phyloP scores from a whole-genome alignment of 371 early-diverging fungal species.

The Dinochytrium kinnereticum region DNA sequence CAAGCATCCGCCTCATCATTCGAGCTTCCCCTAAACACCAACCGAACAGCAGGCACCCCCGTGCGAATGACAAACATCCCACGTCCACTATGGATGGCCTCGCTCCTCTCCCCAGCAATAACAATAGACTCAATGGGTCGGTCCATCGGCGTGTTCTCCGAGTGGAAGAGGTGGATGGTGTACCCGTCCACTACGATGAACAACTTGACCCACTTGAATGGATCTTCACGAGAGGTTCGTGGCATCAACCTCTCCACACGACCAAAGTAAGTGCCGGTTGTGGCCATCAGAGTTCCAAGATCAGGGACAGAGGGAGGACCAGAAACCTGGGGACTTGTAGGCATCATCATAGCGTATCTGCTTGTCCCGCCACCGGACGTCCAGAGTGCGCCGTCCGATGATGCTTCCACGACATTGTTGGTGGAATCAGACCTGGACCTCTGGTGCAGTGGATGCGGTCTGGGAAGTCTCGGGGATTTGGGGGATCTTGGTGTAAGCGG shows the following conservation, averaged over 20 bases:
- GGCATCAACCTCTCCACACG: neutral
- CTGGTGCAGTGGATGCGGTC: no score
- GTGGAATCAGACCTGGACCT: no score
- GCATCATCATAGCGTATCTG: neutral
- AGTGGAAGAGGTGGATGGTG: neutral
- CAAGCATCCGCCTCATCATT: constrained; percentile 11
- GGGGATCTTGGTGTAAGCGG: neutral
- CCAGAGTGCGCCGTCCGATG: no score
- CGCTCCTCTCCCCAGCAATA: neutral
- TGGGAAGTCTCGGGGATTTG: no score
- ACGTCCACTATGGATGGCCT: neutral
- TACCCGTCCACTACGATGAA: neutral
- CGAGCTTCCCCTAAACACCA: neutral
- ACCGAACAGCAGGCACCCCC: neutral
- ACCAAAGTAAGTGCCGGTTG: constrained; percentile 8
- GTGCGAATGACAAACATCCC: neutral
- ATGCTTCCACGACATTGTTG: no score
- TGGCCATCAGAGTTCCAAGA: neutral
- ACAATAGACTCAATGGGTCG: neutral
- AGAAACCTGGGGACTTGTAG: neutral
- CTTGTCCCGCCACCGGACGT: no score
- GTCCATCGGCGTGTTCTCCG: neutral
- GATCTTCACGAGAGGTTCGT: neutral
- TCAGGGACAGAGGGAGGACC: no score
- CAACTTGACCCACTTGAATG: neutral